Evolutionary conservation across 352 stramenopile genomes (phyloP).

Genomic region (Phytophthora melonis): DNA sequence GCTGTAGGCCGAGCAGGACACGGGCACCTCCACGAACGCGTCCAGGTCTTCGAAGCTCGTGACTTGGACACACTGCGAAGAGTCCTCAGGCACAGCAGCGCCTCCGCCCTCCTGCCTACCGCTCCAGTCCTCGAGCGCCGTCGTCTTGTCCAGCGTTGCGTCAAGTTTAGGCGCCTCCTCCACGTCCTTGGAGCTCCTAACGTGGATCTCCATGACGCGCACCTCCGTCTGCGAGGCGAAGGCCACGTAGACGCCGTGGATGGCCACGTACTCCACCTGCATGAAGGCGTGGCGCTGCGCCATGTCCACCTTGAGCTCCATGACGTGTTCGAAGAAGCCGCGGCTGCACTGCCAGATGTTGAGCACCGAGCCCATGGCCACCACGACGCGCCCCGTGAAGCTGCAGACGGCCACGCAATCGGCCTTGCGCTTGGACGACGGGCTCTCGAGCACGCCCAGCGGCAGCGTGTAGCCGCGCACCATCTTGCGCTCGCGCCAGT

Average conservation of each 20-base stretch:
- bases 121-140: slow-evolving; percentile 13
- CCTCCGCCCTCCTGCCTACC: slow-evolving; percentile 11
- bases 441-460: slow-evolving; percentile 73
- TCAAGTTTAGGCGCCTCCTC: slow-evolving; percentile 23
- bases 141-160: slow-evolving; percentile 27
- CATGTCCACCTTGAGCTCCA: slow-evolving; percentile 89
- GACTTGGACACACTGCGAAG: slow-evolving; percentile 54
- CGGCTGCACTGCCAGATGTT: slow-evolving; percentile 90
- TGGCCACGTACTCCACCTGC: slow-evolving; percentile 81
- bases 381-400: slow-evolving; percentile 81
- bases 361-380: slow-evolving; percentile 78
- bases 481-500: slow-evolving; percentile 84
- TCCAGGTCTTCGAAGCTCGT: slow-evolving; percentile 46
- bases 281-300: slow-evolving; percentile 73
- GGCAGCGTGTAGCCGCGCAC: slow-evolving; percentile 87
- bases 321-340: slow-evolving; percentile 91
- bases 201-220: slow-evolving; percentile 85
- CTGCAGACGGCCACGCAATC: slow-evolving; percentile 84
- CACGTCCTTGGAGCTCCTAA: slow-evolving; percentile 56
- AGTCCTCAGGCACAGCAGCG: slow-evolving; percentile 48
- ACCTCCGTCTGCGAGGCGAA: slow-evolving; percentile 82
- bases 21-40: slow-evolving; percentile 64
- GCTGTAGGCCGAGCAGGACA: slow-evolving; percentile 67
- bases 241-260: slow-evolving; percentile 82
- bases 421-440: slow-evolving; percentile 60